These are phyloP conservation scores for Aspergillus oerlinghausenensis DNA, from an alignment of 2,329 filamentous ascomycete genomes.

Conservation along the genomic window DNA sequence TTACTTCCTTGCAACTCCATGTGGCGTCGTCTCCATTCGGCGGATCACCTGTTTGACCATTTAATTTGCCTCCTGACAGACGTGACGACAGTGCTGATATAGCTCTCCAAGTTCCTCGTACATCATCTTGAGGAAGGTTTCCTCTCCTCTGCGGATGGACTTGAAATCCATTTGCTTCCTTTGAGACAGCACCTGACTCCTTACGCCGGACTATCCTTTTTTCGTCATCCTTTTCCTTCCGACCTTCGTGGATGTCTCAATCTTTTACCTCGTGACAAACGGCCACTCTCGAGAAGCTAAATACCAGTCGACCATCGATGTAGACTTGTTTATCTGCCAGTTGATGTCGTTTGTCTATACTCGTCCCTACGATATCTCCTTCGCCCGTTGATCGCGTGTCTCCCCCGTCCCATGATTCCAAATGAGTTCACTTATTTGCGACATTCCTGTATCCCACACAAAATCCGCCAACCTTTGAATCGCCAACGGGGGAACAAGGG, in stretches of 20 bases:
- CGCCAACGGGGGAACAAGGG: slow-evolving; percentile 11
- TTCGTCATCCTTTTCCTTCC: not conserved
- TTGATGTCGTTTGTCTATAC: slow-evolving; percentile 1
- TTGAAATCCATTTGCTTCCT: not conserved
- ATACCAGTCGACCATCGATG: not conserved
- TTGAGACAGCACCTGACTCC: not conserved
- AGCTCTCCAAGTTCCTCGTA: not conserved
- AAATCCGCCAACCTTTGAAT: slow-evolving; percentile 19
- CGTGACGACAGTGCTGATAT: not conserved
- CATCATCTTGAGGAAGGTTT: not conserved
- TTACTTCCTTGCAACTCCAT: not conserved
- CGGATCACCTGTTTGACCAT: not conserved
- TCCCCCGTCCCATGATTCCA: slow-evolving; percentile 11
- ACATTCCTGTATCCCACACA: slow-evolving; percentile 12
- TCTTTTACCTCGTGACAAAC: not conserved
- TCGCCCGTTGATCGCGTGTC: slow-evolving; percentile 12
- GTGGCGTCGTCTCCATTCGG: not conserved
- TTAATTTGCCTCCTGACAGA: not conserved
- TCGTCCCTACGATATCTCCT: not conserved
- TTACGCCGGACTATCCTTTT: not conserved
- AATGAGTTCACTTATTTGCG: slow-evolving; percentile 24
- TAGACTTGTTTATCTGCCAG: not conserved
- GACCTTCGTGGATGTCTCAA: not conserved
- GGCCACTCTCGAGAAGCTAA: not conserved
- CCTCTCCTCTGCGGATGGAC: not conserved